phyloP scores from a whole-genome alignment of 1,139 yeast genomes.

The Suhomyces bokatorum region DNA sequence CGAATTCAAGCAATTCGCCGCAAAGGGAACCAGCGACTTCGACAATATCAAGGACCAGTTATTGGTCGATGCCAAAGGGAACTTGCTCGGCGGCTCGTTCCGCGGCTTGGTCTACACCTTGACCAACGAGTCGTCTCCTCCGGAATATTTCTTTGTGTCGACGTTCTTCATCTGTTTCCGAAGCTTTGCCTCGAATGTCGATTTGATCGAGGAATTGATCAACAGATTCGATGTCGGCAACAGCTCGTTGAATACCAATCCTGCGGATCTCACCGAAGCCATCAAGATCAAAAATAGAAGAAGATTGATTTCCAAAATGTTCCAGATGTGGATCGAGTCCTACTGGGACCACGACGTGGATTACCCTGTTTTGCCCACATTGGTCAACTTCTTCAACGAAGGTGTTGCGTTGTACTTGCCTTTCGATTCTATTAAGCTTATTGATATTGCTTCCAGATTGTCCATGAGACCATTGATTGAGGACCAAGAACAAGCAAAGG shows the following conservation, averaged over 20 bases:
- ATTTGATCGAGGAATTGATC: constrained; percentile 68
- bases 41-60: constrained; percentile 42
- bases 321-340: constrained; percentile 84
- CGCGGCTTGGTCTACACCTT: constrained; percentile 69
- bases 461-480: constrained; percentile 39
- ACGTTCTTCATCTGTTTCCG: constrained; percentile 82
- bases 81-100: constrained; percentile 75
- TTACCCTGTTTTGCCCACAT: constrained; percentile 59
- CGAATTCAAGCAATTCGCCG: constrained; percentile 41
- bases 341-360: constrained; percentile 76
- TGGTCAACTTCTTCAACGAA: constrained; percentile 77
- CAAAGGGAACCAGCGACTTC: constrained; percentile 12
- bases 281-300: constrained; percentile 63
- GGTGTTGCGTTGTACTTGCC: constrained; percentile 60
- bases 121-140: constrained; percentile 71
- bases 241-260: constrained; percentile 28
- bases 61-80: constrained; percentile 49
- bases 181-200: constrained; percentile 68
- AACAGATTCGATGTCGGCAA: constrained; percentile 60
- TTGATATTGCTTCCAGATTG: constrained; percentile 63
- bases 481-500: constrained; percentile 14
- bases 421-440: constrained; percentile 58
- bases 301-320: constrained; percentile 63
- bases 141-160: constrained; percentile 67
- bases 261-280: constrained; percentile 45